phyloP scores from a whole-genome alignment of 2,329 filamentous ascomycete genomes.

The Trichoderma pleuroti region DNA sequence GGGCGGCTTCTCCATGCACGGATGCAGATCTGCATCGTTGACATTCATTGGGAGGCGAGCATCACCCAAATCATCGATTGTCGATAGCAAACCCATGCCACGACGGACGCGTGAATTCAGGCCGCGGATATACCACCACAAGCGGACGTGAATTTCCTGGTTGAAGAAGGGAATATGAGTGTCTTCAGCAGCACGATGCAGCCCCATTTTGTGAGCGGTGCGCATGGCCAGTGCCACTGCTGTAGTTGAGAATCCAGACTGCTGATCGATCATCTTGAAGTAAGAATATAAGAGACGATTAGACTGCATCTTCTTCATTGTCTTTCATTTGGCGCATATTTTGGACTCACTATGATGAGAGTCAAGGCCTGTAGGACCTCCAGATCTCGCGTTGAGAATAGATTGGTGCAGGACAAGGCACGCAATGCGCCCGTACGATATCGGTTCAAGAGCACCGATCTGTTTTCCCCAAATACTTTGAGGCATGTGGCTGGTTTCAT shows the following conservation, averaged over 20 bases:
- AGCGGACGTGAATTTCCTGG: conserved; percentile 60
- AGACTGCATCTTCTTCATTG: not conserved
- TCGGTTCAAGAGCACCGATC: conserved; percentile 39
- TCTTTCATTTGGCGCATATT: not conserved
- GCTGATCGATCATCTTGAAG: conserved; percentile 18
- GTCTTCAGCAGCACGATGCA: conserved; percentile 59
- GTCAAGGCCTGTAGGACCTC: conserved; percentile 50
- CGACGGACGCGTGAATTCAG: conserved; percentile 40
- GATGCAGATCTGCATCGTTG: conserved; percentile 56
- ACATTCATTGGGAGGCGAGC: conserved; percentile 55
- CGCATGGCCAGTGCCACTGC: conserved; percentile 59
- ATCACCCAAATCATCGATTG: conserved; percentile 52
- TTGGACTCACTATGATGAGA: conserved; percentile 48
- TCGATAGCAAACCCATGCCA: conserved; percentile 28
- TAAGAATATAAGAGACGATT: not conserved
- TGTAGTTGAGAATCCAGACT: conserved; percentile 52
- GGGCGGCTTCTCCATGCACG: conserved; percentile 45
- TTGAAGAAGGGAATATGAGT: conserved; percentile 59
- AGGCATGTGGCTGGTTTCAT: conserved; percentile 53
- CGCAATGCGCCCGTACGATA: conserved; percentile 54
- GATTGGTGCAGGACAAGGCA: conserved; percentile 36
- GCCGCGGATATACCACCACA: conserved; percentile 64
- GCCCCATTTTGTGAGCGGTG: conserved; percentile 64
- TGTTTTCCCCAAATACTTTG: conserved; percentile 36
- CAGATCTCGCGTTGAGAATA: not conserved